Evolutionary conservation across 202 grass and related monocot species (phyloP), one percentile per base, ranked within the genome.

Genomic region (Eragrostis tef): DNA sequence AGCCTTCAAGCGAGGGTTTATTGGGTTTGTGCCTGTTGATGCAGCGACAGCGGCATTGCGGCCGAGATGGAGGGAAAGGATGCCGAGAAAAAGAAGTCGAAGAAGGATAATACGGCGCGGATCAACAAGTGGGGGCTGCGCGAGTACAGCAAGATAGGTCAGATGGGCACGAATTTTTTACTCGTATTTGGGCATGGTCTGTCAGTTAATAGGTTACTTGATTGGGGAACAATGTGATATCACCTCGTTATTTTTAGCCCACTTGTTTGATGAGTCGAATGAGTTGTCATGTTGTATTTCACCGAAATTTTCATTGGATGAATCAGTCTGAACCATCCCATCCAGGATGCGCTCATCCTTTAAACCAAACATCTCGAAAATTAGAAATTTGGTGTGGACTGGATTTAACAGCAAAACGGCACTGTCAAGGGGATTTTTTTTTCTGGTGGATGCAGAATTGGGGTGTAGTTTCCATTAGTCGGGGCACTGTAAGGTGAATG

Each of bases 101-200:
- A 53, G 60, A 83, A 88, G 89, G 89, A 81, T 9, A 36, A 3
- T 31, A 27, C 67, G 29, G 74, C 56, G 54, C 80, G 94, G 78
- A 87, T 90, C 60, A 81, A 85, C 44, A 88, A 91, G 51, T 94
- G 91, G 94, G 94, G 94, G 17, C 94, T 97, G 61, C 85, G 94
- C 70, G 83, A 88, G 53, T 97, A 83, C 91, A 97, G 89, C 83
- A 97, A 87, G 58, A 87, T 97, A 87, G 91, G 94, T 97, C 71
- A 84, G 89, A 80, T 51, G 74, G 64, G 24, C 46, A 48, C 60
- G 50, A 63, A 27, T 54, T 10, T 63, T 76, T 76, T 74, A 22
- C 26, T 66, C 52, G 26, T 82, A 75, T 70, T 9, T 11, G 73
- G 39, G 2, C 46, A 11, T 19, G 50, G 27, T 73, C 8, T 46